Evolutionary conservation across 1,284 basidiomycete genomes (phyloP), one percentile per base, ranked within the genome.

Genomic region (Inonotus hispidus): DNA sequence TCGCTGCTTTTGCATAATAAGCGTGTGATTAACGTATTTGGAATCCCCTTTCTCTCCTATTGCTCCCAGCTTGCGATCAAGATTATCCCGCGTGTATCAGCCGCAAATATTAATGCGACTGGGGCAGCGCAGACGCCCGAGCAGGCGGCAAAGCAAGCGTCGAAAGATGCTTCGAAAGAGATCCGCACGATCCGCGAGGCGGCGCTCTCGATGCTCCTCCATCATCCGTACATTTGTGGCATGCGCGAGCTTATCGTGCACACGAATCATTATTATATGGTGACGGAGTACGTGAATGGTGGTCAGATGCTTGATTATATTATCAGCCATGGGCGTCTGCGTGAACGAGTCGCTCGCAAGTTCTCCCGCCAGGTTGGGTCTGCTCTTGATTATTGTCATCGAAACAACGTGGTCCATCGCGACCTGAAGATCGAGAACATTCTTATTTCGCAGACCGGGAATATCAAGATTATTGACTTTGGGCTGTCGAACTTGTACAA

Each of bases 221-320:
- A 98, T 71, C 96, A 99, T 71, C 97, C 96, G 0, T 98, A 98
- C 75, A 93, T 99, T 70, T 98, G 95, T 74, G 96, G 97, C 59
- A 99, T 99, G 96, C 89, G 93, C 68, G 95, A 97, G 78, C 96
- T 99, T 88, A 92, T 96, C 70, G 80, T 93, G 16, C 94, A 96
- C 76, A 90, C 91, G 63, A 88, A 96, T 71, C 96, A 99, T 75
- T 98, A 98, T 75, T 98, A 99, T 79, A 98, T 99, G 94, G 92
- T 98, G 3, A 95, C 92, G 73, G 96, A 99, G 74, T 98, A 98
- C 74, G 93, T 99, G 75, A 95, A 95, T 68, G 96, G 97, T 52
- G 96, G 97, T 0, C 96, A 99, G 79, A 97, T 99, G 93, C 87
- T 99, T 66, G 96, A 99, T 82, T 99, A 98, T 74, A 99, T 99